Conservation (phyloP, 192 early-diverging fungal genomes). For the Backusella tuberculispora region DNA sequence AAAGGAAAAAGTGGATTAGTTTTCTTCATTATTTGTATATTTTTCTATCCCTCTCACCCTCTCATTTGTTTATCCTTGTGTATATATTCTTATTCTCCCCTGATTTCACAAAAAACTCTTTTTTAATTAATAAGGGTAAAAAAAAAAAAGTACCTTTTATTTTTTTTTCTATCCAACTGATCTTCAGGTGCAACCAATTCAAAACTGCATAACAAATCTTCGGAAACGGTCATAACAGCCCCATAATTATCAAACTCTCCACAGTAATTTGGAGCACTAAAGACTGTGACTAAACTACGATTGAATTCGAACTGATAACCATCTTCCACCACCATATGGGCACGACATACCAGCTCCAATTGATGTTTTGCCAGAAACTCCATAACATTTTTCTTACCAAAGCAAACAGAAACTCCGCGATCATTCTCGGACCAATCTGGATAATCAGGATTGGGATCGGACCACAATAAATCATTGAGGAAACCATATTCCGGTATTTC, state of each 20-base stretch:
- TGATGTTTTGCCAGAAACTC: slow-evolving; percentile 85
- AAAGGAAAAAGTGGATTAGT: neutral
- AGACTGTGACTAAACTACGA: slow-evolving; percentile 74
- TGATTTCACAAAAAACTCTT: neutral
- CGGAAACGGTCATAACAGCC: slow-evolving; percentile 66
- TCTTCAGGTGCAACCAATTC: slow-evolving; percentile 54
- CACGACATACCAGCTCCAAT: slow-evolving; percentile 94
- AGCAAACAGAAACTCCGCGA: slow-evolving; percentile 92
- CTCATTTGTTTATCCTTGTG: no score
- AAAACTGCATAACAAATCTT: slow-evolving; percentile 82
- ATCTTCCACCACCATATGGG: slow-evolving; percentile 96
- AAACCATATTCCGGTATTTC: slow-evolving; percentile 94
- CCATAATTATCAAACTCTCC: slow-evolving; percentile 46
- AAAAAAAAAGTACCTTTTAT: neutral
- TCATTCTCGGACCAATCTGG: slow-evolving; percentile 90
- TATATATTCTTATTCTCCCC: neutral
- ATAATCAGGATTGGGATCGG: slow-evolving; percentile 82
- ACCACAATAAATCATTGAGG: slow-evolving; percentile 92
- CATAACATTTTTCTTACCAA: slow-evolving; percentile 80
- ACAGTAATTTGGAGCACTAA: slow-evolving; percentile 86
- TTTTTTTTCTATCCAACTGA: slow-evolving; percentile 9
- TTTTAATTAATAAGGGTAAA: neutral
- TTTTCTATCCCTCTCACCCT: neutral
- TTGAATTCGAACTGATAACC: slow-evolving; percentile 99
- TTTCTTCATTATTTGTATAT: neutral